These are phyloP conservation scores for Teratosphaeria destructans DNA, from an alignment of 2,329 filamentous ascomycete genomes.

Conservation along the genomic window DNA sequence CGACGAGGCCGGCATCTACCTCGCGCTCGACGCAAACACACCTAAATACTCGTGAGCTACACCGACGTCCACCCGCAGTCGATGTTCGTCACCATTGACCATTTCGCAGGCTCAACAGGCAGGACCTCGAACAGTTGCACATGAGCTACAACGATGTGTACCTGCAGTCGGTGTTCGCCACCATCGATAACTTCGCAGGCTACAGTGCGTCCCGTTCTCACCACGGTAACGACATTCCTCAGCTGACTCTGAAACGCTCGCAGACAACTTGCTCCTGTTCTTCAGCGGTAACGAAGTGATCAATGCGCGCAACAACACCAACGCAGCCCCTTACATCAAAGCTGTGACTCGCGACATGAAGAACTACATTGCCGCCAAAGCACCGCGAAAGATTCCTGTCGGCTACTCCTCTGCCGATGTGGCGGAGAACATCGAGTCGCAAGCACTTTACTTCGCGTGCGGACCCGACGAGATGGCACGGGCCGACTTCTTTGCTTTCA, in stretches of 20 bases:
- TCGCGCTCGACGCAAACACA: slow-evolving; percentile 83
- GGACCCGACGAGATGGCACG: slow-evolving; percentile 64
- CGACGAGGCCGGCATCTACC: slow-evolving; percentile 78
- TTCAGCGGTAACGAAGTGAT: slow-evolving; percentile 71
- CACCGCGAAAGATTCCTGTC: slow-evolving; percentile 60
- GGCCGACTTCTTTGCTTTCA: slow-evolving; percentile 81
- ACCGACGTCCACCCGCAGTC: slow-evolving; percentile 63
- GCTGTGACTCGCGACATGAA: slow-evolving; percentile 72
- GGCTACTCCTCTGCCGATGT: slow-evolving; percentile 82
- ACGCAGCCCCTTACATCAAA: slow-evolving; percentile 57
- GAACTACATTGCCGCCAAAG: slow-evolving; percentile 64
- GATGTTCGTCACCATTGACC: slow-evolving; percentile 80
- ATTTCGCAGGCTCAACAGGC: slow-evolving; percentile 77
- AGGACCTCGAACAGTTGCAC: slow-evolving; percentile 41
- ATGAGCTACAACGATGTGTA: slow-evolving; percentile 55
- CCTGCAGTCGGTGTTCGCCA: slow-evolving; percentile 76
- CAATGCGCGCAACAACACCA: slow-evolving; percentile 51
- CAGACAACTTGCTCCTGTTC: slow-evolving; percentile 71
- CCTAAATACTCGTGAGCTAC: slow-evolving; percentile 58
- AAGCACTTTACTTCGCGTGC: slow-evolving; percentile 87
- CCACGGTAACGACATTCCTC: background rate
- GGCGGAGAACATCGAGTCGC: slow-evolving; percentile 70
- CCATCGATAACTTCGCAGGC: slow-evolving; percentile 70
- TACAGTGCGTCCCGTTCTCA: slow-evolving; percentile 38
- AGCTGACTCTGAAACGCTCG: background rate